These are phyloP conservation scores for Cryptococcus sp. DNA, from an alignment of 1,284 basidiomycete species.

Conservation along the genomic window DNA sequence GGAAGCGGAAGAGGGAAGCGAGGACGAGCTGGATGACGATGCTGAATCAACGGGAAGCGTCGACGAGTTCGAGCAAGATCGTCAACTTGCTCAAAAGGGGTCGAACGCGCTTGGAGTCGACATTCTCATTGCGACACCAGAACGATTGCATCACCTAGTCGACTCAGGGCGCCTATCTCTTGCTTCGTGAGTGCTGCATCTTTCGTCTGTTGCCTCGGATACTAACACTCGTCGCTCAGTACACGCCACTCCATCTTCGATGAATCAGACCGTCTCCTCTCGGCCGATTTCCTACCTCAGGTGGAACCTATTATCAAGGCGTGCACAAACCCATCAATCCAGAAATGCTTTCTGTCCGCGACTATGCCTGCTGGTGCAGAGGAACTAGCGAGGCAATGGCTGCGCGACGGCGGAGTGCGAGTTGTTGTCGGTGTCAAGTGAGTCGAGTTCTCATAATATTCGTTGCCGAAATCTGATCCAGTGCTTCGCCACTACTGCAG, in stretches of 20 bases:
- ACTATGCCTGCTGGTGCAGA: conserved; percentile 89
- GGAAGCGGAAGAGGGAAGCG: conserved; percentile 19
- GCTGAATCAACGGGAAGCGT: conserved; percentile 25
- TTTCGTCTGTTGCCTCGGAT: neutral
- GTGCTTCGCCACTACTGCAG: conserved; percentile 55
- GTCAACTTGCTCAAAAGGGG: conserved; percentile 4
- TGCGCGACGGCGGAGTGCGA: conserved; percentile 74
- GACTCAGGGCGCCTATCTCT: conserved; percentile 68
- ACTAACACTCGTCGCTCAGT: conserved; percentile 53
- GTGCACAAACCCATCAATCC: conserved; percentile 71
- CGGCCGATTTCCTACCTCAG: conserved; percentile 84
- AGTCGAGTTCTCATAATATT: conserved; percentile 36
- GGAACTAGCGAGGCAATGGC: conserved; percentile 79
- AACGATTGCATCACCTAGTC: conserved; percentile 60
- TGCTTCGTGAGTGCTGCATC: conserved; percentile 29
- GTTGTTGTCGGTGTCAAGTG: conserved; percentile 94
- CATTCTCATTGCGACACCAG: conserved; percentile 53
- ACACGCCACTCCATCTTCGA: conserved; percentile 83
- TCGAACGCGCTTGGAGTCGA: conserved; percentile 41
- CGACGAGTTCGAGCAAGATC: conserved; percentile 22
- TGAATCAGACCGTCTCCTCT: conserved; percentile 88
- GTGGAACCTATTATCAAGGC: conserved; percentile 82
- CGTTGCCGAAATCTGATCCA: neutral
- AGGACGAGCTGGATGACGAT: conserved; percentile 21
- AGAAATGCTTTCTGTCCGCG: conserved; percentile 91